Base-by-base conservation (phyloP, 768 basidiomycete genomes). In the Leucocoprinus birnbaumii region DNA sequence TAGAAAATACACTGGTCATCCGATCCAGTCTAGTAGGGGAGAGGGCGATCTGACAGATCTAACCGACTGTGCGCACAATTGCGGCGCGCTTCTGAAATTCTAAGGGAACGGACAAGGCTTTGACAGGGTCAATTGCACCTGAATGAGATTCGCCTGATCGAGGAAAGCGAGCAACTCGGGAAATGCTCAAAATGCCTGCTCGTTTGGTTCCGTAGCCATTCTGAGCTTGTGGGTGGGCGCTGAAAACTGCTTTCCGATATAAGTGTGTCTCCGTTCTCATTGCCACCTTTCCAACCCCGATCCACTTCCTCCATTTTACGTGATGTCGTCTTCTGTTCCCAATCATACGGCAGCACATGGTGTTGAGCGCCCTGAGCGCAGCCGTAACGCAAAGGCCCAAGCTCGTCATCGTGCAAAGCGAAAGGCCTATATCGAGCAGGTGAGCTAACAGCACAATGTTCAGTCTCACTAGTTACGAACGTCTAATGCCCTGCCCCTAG, bases 381-480 rank as follows among this genome's bases (percentile, higher is more conserved):
- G 86, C 80, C 86, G 89, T 76, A 91, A 91, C 74, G 88, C 87
- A 51, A 87, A 86, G 71, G 91, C 91, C 9, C 91, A 94, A 74
- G 91, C 91, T 34, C 77, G 91, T 63, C 91, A 94, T 77, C 84
- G 91, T 58, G 91, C 91, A 68, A 94, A 94, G 71, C 81, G 91
- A 72, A 94, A 94, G 75, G 91, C 91, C 10, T 94, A 94, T 76
- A 92, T 94, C 65, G 90, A 93, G 62, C 89, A 91, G 80, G 91
- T 90, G 51, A 21, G 74, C 63, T 24, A 45, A 38, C 42, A 14
- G 19, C 41, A 46, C 57, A n/a, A 38, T 42, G 40, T 22, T 22
- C 42, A 24, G 40, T 19, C n/a, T 44, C 26, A 21, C 41, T 49
- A 48, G 27, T 31, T 43, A 47, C 41, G 34, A n/a, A 46, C 35